These are phyloP conservation scores for Stachybotrys chlorohalonatus DNA, from an alignment of 2,329 filamentous ascomycete genomes.

Conservation along the genomic window DNA sequence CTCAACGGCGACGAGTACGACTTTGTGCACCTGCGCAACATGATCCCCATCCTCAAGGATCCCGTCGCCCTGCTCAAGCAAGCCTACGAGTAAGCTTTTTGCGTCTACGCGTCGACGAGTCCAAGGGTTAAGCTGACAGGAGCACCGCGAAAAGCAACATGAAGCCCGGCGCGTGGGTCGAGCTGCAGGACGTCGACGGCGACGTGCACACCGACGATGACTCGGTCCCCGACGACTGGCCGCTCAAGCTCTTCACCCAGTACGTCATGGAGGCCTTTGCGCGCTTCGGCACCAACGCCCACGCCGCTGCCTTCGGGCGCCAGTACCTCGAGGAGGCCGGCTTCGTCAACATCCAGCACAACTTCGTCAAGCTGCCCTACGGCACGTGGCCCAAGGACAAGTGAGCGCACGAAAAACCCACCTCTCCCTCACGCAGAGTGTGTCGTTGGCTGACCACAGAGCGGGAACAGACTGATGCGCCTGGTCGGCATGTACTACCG, in stretches of 20 bases:
- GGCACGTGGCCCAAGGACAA: slow-evolving; percentile 38
- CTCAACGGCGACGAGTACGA: slow-evolving; percentile 40
- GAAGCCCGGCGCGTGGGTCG: slow-evolving; percentile 35
- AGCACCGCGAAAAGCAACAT: slow-evolving; percentile 17
- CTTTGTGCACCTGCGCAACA: slow-evolving; percentile 48
- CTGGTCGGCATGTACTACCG: slow-evolving; percentile 32
- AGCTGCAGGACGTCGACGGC: slow-evolving; percentile 35
- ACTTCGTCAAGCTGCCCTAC: slow-evolving; percentile 31
- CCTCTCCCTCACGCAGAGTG: neutral
- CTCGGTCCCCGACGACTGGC: slow-evolving; percentile 21
- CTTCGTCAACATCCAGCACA: slow-evolving; percentile 28
- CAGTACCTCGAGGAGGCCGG: slow-evolving; percentile 27
- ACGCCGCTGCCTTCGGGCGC: slow-evolving; percentile 25
- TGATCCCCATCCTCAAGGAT: slow-evolving; percentile 32
- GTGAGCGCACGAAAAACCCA: slow-evolving; percentile 6
- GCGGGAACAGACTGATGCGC: slow-evolving; percentile 19
- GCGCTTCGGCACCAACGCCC: slow-evolving; percentile 24
- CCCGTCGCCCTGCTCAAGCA: slow-evolving; percentile 19
- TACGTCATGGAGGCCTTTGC: slow-evolving; percentile 25
- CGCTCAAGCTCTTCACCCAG: slow-evolving; percentile 23
- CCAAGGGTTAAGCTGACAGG: too few relatives aligned
- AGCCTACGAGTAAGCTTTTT: slow-evolving; percentile 14
- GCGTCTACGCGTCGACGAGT: neutral
- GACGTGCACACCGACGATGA: slow-evolving; percentile 27
- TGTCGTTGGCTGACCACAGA: neutral